Evolutionary conservation across 805 yeast species (phyloP).

Genomic region (Scheffersomyces coipomensis): DNA sequence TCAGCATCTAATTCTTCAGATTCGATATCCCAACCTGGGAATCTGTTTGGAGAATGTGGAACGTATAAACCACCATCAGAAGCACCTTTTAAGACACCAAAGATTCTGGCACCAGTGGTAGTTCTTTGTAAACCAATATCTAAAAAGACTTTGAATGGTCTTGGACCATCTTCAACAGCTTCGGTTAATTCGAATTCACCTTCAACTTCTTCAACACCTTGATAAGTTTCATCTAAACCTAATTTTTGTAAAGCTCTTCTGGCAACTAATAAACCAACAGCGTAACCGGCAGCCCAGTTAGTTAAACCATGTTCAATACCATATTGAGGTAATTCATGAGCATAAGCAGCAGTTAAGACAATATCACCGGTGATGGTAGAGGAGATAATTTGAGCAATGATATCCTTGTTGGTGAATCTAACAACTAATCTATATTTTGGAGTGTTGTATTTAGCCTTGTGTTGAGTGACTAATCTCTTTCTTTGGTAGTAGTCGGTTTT

Average conservation of each 20-base stretch:
- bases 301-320: conserved; percentile 98
- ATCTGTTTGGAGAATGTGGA: conserved; percentile 99
- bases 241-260: conserved; percentile 98
- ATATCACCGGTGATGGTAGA: conserved; percentile 97
- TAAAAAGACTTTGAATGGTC: conserved; percentile 99
- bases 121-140: conserved; percentile 99
- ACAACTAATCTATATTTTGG: conserved; percentile 99
- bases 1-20: conserved; percentile 97
- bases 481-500: conserved; percentile 99
- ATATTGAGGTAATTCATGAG: conserved; percentile 97
- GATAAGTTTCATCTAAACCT: conserved; percentile 96
- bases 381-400: conserved; percentile 95
- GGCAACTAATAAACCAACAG: conserved; percentile 97
- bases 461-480: conserved; percentile 99
- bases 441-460: conserved; percentile 99
- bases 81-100: conserved; percentile 99
- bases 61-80: conserved; percentile 99
- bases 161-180: conserved; percentile 99
- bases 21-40: conserved; percentile 99
- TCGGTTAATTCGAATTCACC: conserved; percentile 98
- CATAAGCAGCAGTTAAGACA: conserved; percentile 96
- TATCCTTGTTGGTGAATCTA: conserved; percentile 99
- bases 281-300: conserved; percentile 99
- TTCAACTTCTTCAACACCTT: conserved; percentile 98
- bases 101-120: conserved; percentile 99